These are phyloP conservation scores for Peronospora farinosa DNA, from an alignment of 352 stramenopile genomes.

Conservation along the genomic window DNA sequence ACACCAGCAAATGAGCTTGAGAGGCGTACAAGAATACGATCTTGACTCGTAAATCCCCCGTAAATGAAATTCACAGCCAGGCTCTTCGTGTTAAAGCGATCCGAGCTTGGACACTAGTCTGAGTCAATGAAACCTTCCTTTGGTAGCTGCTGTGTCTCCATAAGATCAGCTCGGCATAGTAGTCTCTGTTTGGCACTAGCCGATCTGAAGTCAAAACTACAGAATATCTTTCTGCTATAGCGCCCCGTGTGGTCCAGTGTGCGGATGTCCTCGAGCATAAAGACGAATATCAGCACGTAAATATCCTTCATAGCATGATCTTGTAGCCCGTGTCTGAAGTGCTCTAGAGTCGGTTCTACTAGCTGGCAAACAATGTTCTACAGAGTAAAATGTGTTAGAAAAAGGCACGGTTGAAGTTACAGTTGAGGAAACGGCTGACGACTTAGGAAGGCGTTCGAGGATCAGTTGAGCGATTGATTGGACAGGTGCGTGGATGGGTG, in stretches of 20 bases:
- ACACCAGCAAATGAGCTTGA: slow-evolving; percentile 42
- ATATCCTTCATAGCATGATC: slow-evolving; percentile 90
- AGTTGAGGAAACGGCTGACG: too few species aligned
- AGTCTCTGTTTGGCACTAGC: slow-evolving; percentile 83
- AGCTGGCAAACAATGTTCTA: slow-evolving; percentile 62
- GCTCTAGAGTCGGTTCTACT: slow-evolving; percentile 45
- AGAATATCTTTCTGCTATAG: slow-evolving; percentile 82
- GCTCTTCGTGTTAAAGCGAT: slow-evolving; percentile 86
- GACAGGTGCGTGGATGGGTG: too few species aligned
- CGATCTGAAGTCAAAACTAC: slow-evolving; percentile 87
- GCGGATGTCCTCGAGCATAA: slow-evolving; percentile 84
- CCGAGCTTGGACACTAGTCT: slow-evolving; percentile 41
- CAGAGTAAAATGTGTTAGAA: too few species aligned
- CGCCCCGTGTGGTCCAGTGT: slow-evolving; percentile 24
- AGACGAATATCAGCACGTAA: slow-evolving; percentile 87
- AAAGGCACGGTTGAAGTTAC: too few species aligned
- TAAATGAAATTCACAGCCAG: slow-evolving; percentile 89
- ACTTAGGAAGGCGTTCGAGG: too few species aligned
- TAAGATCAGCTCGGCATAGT: slow-evolving; percentile 74
- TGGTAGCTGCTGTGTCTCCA: slow-evolving; percentile 62
- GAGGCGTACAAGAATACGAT: slow-evolving; percentile 39
- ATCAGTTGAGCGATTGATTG: too few species aligned
- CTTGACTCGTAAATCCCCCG: slow-evolving; percentile 62
- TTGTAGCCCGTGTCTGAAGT: slow-evolving; percentile 78
- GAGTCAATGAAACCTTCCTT: slow-evolving; percentile 84